Conservation (phyloP, 768 basidiomycete species). For the Termitomyces sp. region DNA sequence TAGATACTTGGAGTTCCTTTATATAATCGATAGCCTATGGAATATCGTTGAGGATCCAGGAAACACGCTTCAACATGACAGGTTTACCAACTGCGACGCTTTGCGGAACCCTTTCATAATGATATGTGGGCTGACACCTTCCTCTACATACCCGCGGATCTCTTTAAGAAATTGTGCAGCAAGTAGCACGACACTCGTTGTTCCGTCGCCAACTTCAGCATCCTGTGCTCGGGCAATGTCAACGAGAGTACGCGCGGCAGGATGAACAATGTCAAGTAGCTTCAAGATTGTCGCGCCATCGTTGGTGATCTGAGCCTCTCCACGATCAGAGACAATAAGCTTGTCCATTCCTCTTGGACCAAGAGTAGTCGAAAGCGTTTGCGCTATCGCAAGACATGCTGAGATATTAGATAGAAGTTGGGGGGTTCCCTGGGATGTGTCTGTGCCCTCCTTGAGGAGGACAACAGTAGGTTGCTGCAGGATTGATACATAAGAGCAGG, state of each 20-base stretch:
- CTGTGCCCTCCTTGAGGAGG: conserved; percentile 93
- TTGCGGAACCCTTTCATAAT: conserved; percentile 96
- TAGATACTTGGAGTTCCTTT: conserved; percentile 81
- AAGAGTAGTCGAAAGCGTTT: conserved; percentile 91
- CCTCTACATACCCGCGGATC: conserved; percentile 86
- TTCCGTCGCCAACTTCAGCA: conserved; percentile 97
- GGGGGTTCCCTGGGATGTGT: conserved; percentile 89
- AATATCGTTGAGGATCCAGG: background rate
- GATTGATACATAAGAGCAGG: conserved; percentile 9
- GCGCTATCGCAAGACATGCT: conserved; percentile 89
- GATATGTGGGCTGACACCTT: conserved; percentile 94
- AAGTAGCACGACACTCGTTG: conserved; percentile 91
- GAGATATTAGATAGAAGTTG: conserved; percentile 95
- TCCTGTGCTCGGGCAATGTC: conserved; percentile 98
- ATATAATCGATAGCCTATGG: conserved; percentile 80
- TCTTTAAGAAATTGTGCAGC: conserved; percentile 95
- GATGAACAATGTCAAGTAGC: conserved; percentile 95
- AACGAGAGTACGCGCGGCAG: conserved; percentile 95
- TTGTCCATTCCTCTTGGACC: conserved; percentile 99
- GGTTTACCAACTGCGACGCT: conserved; percentile 76
- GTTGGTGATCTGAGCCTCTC: conserved; percentile 98
- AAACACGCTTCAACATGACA: conserved; percentile 5
- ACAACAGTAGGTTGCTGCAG: conserved; percentile 94
- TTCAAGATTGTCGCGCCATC: conserved; percentile 99
- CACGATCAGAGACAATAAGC: conserved; percentile 88